Evolutionary conservation across 441 rosid genomes (phyloP).

Genomic region (Pelargonium fulgidum): DNA sequence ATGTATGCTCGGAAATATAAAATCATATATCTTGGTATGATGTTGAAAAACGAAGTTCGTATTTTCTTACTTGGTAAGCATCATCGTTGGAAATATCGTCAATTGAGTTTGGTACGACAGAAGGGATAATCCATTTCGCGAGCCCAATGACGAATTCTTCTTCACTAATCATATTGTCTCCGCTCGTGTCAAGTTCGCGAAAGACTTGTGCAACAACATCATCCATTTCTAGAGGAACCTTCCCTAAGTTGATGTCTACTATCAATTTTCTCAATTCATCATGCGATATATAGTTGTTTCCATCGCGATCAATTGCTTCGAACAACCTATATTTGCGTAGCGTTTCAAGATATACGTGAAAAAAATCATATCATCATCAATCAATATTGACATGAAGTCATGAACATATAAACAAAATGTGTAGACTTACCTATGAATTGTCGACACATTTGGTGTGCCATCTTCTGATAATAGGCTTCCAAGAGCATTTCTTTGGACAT

Average conservation of each 20-base stretch:
- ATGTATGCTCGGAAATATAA: too few species aligned
- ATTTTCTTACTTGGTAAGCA: slow-evolving; percentile 19
- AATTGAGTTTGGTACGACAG: neutral
- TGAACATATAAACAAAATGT: neutral
- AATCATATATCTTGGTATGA: too few species aligned
- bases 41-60: neutral
- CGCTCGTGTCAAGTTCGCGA: slow-evolving; percentile 21
- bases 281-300: slow-evolving; percentile 21
- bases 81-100: slow-evolving; percentile 9
- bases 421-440: slow-evolving; percentile 3
- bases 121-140: slow-evolving; percentile 15
- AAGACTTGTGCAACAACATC: slow-evolving; percentile 17
- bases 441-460: slow-evolving; percentile 22
- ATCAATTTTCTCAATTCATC: slow-evolving; percentile 22
- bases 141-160: slow-evolving; percentile 25
- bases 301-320: slow-evolving; percentile 20
- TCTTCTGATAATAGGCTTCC: slow-evolving; percentile 21
- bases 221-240: slow-evolving; percentile 16
- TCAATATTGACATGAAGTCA: too few species aligned
- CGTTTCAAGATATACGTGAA: too few species aligned
- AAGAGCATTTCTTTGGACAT: slow-evolving; percentile 19
- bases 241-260: slow-evolving; percentile 19
- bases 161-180: slow-evolving; percentile 14
- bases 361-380: neutral
- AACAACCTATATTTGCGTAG: slow-evolving; percentile 15